These are phyloP conservation scores for Malassezia sympodialis DNA, from an alignment of 1,284 basidiomycete species.

Conservation along the genomic window DNA sequence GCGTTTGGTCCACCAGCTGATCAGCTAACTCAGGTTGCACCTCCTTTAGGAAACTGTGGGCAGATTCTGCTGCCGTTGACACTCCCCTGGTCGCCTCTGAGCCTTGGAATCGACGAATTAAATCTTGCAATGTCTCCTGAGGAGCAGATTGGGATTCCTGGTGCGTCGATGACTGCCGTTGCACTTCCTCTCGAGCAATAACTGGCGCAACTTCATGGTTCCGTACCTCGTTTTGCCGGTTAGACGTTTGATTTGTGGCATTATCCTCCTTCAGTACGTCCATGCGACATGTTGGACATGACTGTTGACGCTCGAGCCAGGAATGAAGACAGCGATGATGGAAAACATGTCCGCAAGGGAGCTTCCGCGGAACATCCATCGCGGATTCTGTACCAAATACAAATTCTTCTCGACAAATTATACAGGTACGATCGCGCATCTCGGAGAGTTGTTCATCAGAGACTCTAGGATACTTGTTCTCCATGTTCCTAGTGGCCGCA, in stretches of 20 bases:
- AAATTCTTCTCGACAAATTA: constrained; percentile 98
- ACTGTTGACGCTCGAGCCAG: constrained; percentile 88
- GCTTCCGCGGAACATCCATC: constrained; percentile 63
- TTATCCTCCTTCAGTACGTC: constrained; percentile 57
- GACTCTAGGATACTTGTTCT: constrained; percentile 87
- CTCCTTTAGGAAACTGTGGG: neutral
- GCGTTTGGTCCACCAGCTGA: neutral
- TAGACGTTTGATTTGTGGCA: neutral
- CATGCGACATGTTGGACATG: constrained; percentile 89
- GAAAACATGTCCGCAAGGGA: constrained; percentile 93
- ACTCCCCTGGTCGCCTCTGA: neutral
- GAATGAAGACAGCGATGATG: constrained; percentile 93
- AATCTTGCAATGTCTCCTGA: neutral
- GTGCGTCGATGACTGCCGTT: neutral
- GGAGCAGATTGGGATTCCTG: neutral
- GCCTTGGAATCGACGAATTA: neutral
- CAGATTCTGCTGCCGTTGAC: neutral
- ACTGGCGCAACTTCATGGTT: neutral
- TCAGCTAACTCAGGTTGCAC: neutral
- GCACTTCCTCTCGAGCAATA: neutral
- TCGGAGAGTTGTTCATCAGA: constrained; percentile 66
- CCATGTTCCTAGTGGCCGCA: constrained; percentile 91
- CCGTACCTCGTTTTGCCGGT: neutral
- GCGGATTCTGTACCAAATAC: constrained; percentile 1
- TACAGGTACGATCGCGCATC: constrained; percentile 82